Conservation (phyloP, 202 grass and related monocot genomes). For the Hordeum pubiflorum region DNA sequence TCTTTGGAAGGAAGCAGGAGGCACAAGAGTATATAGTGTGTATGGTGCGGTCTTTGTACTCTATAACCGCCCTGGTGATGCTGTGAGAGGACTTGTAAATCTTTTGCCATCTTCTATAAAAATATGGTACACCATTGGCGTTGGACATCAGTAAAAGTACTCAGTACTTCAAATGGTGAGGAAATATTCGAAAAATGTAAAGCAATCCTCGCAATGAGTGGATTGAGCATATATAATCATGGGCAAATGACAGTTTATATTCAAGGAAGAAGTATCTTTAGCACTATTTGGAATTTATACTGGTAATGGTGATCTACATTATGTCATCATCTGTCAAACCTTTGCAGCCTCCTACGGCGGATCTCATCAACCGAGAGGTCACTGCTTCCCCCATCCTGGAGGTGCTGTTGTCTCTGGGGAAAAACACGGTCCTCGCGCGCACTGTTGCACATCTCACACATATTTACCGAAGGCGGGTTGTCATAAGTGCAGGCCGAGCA, state of each 20-base stretch:
- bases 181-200: neutral
- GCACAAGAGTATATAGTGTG: too few species aligned
- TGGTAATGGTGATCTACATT: conserved; percentile 1
- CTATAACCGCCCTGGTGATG: too few species aligned
- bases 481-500: conserved; percentile 70
- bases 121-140: too few species aligned
- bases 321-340: conserved; percentile 66
- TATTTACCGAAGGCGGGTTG: conserved; percentile 46
- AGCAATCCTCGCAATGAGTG: neutral
- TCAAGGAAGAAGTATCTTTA: neutral
- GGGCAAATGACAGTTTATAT: neutral
- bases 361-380: conserved; percentile 53
- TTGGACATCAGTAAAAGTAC: neutral
- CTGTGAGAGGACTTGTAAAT: too few species aligned
- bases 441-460: conserved; percentile 88
- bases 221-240: neutral
- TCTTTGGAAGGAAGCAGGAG: too few species aligned
- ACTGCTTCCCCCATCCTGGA: neutral
- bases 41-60: too few species aligned
- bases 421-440: conserved; percentile 17
- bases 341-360: conserved; percentile 60
- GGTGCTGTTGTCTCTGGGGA: neutral
- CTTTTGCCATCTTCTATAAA: too few species aligned
- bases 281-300: neutral
- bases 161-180: neutral